A percentile compares a stretch with the other conserved stretches of the same genome.
These are phyloP conservation scores for Kwoniella shandongensis DNA, from an alignment of 768 basidiomycete species.

Conservation along the genomic window DNA sequence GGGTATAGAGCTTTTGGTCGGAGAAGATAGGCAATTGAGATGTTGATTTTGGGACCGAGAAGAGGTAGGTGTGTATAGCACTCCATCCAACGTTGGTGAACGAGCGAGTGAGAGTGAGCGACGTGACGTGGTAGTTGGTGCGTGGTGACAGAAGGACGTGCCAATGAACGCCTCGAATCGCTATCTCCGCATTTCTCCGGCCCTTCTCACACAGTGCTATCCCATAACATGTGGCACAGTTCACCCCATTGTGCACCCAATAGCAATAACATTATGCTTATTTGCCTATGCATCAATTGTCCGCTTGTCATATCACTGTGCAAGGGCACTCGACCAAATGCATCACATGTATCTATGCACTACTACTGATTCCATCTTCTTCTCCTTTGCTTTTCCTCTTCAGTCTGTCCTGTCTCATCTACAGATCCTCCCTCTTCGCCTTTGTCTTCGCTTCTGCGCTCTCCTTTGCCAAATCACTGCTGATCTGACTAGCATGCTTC, in stretches of 20 bases:
- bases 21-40: no score
- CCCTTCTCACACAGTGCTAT: not conserved
- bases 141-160: not conserved
- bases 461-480: conserved; percentile 12
- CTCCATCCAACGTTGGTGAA: no score
- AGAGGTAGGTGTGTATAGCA: no score
- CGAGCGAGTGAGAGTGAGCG: conserved; percentile 9
- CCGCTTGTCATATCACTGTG: no score
- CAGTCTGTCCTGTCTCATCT: not conserved
- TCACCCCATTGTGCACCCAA: not conserved
- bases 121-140: conserved; percentile 20
- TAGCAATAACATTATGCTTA: no score
- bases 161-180: conserved; percentile 1
- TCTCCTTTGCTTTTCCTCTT: no score
- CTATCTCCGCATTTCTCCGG: conserved; percentile 3
- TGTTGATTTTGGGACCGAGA: no score
- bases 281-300: no score
- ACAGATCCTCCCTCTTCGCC: conserved; percentile 3
- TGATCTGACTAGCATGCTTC: conserved; percentile 19
- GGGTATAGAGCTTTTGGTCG: no score
- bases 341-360: not conserved
- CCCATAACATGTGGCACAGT: not conserved
- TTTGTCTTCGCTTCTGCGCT: conserved; percentile 10
- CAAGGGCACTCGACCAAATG: not conserved
- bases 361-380: not conserved